A percentile compares a stretch with the other conserved stretches of the same genome.
phyloP scores from a whole-genome alignment of 805 yeast genomes.

The Teunomyces atbi region DNA sequence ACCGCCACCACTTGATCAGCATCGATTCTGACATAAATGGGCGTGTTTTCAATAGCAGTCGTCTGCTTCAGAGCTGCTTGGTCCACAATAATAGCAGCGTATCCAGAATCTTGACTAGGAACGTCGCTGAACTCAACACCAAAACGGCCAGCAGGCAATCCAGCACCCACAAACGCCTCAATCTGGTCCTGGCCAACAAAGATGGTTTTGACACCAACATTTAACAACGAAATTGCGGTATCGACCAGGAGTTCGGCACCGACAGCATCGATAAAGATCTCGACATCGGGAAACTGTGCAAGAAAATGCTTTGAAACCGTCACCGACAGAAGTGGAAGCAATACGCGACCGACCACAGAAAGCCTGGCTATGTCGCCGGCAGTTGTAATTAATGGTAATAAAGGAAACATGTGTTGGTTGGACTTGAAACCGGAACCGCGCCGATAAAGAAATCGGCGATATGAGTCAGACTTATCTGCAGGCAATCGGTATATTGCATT shows the following conservation, averaged over 20 bases:
- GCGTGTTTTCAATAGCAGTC: slow-evolving; percentile 28
- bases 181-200: slow-evolving; percentile 34
- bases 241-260: slow-evolving; percentile 37
- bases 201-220: slow-evolving; percentile 56
- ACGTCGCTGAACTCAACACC: slow-evolving; percentile 21
- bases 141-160: slow-evolving; percentile 53
- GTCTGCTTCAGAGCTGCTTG: slow-evolving; percentile 15
- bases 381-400: slow-evolving; percentile 34
- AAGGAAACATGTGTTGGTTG: slow-evolving; percentile 32
- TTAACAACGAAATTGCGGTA: slow-evolving; percentile 43
- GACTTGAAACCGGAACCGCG: background rate
- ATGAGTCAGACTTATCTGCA: slow-evolving; percentile 1
- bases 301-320: slow-evolving; percentile 31
- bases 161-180: slow-evolving; percentile 37
- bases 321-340: slow-evolving; percentile 28
- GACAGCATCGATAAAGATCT: slow-evolving; percentile 31
- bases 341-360: slow-evolving; percentile 34
- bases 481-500: background rate
- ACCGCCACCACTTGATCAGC: slow-evolving; percentile 22
- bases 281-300: slow-evolving; percentile 29
- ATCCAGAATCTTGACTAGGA: background rate
- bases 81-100: background rate
- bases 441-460: background rate
- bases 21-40: slow-evolving; percentile 21
- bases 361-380: slow-evolving; percentile 17